Conservation (phyloP, 345 rosid species). For the Noccaea bulbosa region DNA sequence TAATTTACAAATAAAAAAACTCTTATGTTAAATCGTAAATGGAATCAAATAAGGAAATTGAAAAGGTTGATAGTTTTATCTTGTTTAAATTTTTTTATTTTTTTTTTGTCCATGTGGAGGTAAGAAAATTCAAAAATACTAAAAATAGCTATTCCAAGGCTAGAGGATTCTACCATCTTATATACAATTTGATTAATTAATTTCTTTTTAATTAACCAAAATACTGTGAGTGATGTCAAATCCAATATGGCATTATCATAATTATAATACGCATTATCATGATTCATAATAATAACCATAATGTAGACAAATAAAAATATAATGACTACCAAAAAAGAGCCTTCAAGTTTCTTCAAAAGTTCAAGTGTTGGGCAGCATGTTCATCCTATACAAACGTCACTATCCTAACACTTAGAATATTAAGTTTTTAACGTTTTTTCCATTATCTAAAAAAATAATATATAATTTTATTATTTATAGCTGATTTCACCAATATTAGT, state of each 20-base stretch:
- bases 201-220: slow-evolving; percentile 7
- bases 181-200: neutral
- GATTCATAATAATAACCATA: slow-evolving; percentile 7
- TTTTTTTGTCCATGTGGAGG: slow-evolving; percentile 5
- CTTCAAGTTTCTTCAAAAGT: slow-evolving; percentile 11
- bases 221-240: slow-evolving; percentile 29
- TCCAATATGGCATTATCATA: slow-evolving; percentile 26
- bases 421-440: neutral
- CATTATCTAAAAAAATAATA: neutral
- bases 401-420: slow-evolving; percentile 17
- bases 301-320: neutral
- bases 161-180: slow-evolving; percentile 25
- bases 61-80: neutral
- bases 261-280: slow-evolving; percentile 17
- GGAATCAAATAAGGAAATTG: neutral
- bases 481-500: neutral
- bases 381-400: slow-evolving; percentile 27
- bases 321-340: slow-evolving; percentile 26
- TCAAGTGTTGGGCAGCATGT: slow-evolving; percentile 30
- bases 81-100: neutral
- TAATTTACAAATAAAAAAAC: too few species aligned
- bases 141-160: slow-evolving; percentile 31
- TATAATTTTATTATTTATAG: neutral
- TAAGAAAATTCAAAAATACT: slow-evolving; percentile 18
- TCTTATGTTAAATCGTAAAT: too few species aligned